Base-by-base conservation (phyloP, 1,284 basidiomycete genomes). In the Papiliotrema laurentii region DNA sequence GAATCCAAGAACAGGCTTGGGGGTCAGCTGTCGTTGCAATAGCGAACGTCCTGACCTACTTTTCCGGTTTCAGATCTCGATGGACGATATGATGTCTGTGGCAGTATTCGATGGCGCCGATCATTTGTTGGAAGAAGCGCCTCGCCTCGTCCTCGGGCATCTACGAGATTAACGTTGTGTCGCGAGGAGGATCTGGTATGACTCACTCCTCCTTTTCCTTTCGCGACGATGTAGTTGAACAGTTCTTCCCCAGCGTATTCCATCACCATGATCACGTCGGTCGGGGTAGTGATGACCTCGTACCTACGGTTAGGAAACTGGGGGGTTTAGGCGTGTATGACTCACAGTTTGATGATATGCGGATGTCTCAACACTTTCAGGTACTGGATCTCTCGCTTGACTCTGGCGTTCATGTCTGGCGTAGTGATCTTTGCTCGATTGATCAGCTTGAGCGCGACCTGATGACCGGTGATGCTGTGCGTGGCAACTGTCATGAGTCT, bases 391-490 rank as follows among this genome's bases (percentile, higher is more conserved):
- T 98, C 94, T 40, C 92, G 83, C 72, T 91, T 87, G 19, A 98
- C 93, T 47, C 94, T 78, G 43, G 84, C 86, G 72, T 89, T 91
- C 68, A 89, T 94, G 75, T 91, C 89, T 61, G 90, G 86, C 55
- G 85, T 83, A 57, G 87, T 85, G 53, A 97, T 97, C 64, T 90
- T 91, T 50, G 88, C 87, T 69, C 94, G 91, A 53, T 90, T 91
- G 64, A 97, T 91, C 68, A 90, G 91, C 78, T 97, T 97, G 86
- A 98, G 91, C 3, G 94, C 94, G 37, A 98, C 94, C 60, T 85
- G 85, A 68, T 97, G 90, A 0, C 92, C 91, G 0, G 94, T 97
- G 59, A 97, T 82, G 37, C 87, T 87, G 72, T 98, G 94, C 13
- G 84, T 84, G 28, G 91, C 94, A 80, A 94, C 91, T 97, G 71